Percentiles rank a stretch among this genome's conserved stretches.
These are phyloP conservation scores for Groenewaldozyma salmanticensis DNA, from an alignment of 805 yeast genomes.

Conservation along the genomic window DNA sequence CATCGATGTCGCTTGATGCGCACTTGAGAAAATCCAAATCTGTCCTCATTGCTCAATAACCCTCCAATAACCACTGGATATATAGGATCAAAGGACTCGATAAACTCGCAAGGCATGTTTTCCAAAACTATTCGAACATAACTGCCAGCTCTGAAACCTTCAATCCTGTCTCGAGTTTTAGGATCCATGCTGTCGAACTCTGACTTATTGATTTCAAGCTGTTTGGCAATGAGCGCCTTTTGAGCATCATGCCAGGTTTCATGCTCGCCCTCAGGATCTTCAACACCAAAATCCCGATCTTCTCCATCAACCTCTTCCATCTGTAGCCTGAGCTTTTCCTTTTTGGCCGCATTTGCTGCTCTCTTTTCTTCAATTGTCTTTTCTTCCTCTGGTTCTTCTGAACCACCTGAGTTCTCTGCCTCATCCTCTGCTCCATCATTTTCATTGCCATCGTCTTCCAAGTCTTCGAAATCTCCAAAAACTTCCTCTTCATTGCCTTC, in stretches of 20 bases:
- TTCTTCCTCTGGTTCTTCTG: constrained; percentile 6
- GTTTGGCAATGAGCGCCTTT: constrained; percentile 94
- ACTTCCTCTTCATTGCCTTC: constrained; percentile 30
- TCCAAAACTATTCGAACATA: constrained; percentile 86
- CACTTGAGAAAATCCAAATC: constrained; percentile 87
- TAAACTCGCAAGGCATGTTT: constrained; percentile 77
- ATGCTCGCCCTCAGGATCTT: constrained; percentile 66
- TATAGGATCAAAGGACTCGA: constrained; percentile 74
- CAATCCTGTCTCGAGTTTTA: constrained; percentile 69
- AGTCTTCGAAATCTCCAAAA: constrained; percentile 32
- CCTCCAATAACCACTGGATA: constrained; percentile 90
- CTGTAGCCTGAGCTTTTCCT: constrained; percentile 79
- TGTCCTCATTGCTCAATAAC: constrained; percentile 75
- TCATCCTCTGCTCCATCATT: constrained; percentile 1
- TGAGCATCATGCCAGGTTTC: constrained; percentile 98
- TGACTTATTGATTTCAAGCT: constrained; percentile 82
- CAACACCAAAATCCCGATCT: constrained; percentile 62
- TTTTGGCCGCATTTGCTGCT: constrained; percentile 74
- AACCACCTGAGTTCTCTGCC: background rate
- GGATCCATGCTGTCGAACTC: constrained; percentile 55
- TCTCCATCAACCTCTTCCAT: constrained; percentile 76
- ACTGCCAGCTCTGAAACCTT: constrained; percentile 89
- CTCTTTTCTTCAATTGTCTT: constrained; percentile 63
- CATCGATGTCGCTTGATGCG: constrained; percentile 97
- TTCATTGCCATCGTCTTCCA: constrained; percentile 15